Base-by-base conservation (phyloP, 2,329 filamentous ascomycete genomes). In the Hawksworthiomyces lignivorus region DNA sequence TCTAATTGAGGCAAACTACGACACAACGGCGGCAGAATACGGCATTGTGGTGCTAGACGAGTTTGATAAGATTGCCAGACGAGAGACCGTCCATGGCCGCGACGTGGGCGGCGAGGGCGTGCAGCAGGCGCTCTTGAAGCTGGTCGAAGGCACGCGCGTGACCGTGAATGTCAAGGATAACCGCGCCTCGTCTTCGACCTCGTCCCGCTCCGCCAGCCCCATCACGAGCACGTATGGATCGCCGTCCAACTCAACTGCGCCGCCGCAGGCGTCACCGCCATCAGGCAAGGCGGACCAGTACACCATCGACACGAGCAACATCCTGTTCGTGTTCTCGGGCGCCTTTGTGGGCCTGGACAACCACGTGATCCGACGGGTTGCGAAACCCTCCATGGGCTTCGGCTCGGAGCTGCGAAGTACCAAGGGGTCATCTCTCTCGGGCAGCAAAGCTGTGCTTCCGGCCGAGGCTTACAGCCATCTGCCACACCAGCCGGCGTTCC, bases 81-180 rank as follows among this genome's bases (percentile, higher is more conserved):
- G 87, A 20, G 90, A 92, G 58, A 84, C 89, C 14, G 80, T 79
- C 47, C 88, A 94, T 46, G 90, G 89, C 17, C 85, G 94, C 53
- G 92, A 98, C 56, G 92, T 98, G 3, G 86, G 89, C 15, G 92
- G 92, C 18, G 92, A 97, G 67, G 92, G 92, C 40, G 92, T 97
- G 0, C 92, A 98, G 56, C 92, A 98, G 63, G 90, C 92, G 7
- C 69, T 98, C 5, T 66, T 98, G 24, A 97, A 97, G 64, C 87
- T 98, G 30, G 87, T 98, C 17, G 92, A 98, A 64, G 92, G 92
- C 7, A 94, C 89, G 2, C 96, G 89, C 19, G 73, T 98, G 10
- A 92, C 94, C 30, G 75, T 98, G 22, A 90, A 89, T 56, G 84
- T 90, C 19, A 97, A 96, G 60, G 77, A 82, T 49, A 84, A 82